Evolutionary conservation across 2,329 filamentous ascomycete genomes (phyloP), one percentile per base, ranked within the genome.

Genomic region (Corniculantispora saksenae): DNA sequence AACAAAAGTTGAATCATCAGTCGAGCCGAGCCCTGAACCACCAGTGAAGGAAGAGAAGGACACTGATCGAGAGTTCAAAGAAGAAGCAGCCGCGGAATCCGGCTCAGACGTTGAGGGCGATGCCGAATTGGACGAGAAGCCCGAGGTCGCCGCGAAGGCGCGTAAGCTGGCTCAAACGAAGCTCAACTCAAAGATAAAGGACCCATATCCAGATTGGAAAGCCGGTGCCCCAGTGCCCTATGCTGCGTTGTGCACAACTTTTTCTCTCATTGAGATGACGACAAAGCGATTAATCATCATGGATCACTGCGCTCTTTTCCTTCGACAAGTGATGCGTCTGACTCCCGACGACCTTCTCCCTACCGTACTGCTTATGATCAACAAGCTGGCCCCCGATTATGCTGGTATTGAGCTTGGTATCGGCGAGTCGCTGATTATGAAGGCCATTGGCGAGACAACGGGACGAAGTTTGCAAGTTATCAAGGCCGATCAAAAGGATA

Each of bases 381-480:
- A 97, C 80, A 98, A 98, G 77, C 87, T 99, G 29, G 95, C 95
- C 2, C 94, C 95, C 3, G 95, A 99, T 74, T 99, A 97, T 76
- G 91, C 94, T 51, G 95, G 95, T 23, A 94, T 99, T 68, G 95
- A 99, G 78, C 84, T 99, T 35, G 95, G 95, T n/a, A 99, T 99
- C 71, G 95, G 95, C 64, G 95, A 99, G 79, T 98, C 94, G 0
- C 80, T 99, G 32, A 97, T 99, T 72, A 98, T 98, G 94, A 99
- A 98, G 77, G 92, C 95, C 6, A 97, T 99, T 73, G 94, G 94
- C 13, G 94, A 98, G 80, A 91, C 90, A 35, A 99, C 95, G 0
- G 95, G 95, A 12, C 89, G 95, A 67, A 97, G 89, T 72, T 79
- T 97, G 55, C 85, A 90, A 45, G 89, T 97, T 61, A 97, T 99